Evolutionary conservation across 805 yeast genomes (phyloP), one percentile per base, ranked within the genome.

Genomic region (Metschnikowia amazonensis): DNA sequence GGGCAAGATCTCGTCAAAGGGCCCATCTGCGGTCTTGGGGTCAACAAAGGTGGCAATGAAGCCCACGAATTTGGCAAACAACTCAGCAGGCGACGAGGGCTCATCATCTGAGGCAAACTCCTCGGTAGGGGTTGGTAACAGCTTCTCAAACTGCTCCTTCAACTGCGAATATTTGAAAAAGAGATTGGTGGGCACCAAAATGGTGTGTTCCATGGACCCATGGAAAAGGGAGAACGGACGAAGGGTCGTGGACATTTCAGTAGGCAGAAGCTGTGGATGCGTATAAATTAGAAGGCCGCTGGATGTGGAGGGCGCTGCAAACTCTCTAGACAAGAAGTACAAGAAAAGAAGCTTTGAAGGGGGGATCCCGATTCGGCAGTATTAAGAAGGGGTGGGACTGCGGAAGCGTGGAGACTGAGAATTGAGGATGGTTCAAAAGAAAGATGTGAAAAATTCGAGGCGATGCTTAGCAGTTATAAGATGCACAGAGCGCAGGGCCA

Each of bases 121-220:
- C 61, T 88, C 97, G 36, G 97, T 85, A 34, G 81, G 81, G 39
- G 77, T 80, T 7, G 95, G 92, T 54, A 94, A 79, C 17, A 82
- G 70, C 62, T 86, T 86, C 60, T 70, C 72, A 65, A 92, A 94
- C 67, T 84, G 95, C 55, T 89, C 90, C 59, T 87, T 86, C 57
- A 94, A 77, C 69, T 90, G 96, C 48, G 92, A 84, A 62, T 87
- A 87, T 59, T 82, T 79, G 59, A 89, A 80, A 62, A 86, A 85
- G 44, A 83, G 75, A 46, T 81, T 79, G 32, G 94, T 82, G 41
- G 98, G 96, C 45, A 94, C 89, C 59, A 90, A 76, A 44, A 92
- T 72, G 17, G 92, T 84, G 65, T 89, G 89, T 72, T 92, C 98
- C 47, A 92, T 80, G 16, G 86, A 71, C 47, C 97, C 97, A 62